phyloP scores from a whole-genome alignment of 2,329 filamentous ascomycete genomes.

The Karstenula rhodostoma region DNA sequence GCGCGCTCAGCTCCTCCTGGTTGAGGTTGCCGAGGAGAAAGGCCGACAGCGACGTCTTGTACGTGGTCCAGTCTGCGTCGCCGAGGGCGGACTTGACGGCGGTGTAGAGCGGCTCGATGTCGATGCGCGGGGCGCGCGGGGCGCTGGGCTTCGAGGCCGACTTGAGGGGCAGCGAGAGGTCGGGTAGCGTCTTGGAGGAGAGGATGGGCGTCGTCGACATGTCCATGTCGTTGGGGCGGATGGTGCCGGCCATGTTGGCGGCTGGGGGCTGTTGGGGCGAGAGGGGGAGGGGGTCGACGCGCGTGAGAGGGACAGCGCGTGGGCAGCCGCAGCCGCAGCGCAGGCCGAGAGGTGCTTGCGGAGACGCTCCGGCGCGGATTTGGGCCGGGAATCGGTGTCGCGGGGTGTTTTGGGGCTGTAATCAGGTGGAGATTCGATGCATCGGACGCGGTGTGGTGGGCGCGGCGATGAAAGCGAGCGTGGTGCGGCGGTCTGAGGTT shows the following conservation, averaged over 20 bases:
- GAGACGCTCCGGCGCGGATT: not conserved
- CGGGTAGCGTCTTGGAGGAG: slow-evolving; percentile 44
- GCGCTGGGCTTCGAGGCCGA: slow-evolving; percentile 61
- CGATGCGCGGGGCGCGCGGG: slow-evolving; percentile 65
- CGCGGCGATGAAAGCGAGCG: slow-evolving; percentile 33
- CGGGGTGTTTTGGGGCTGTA: slow-evolving; percentile 20
- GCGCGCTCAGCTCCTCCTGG: slow-evolving; percentile 66
- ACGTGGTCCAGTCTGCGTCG: slow-evolving; percentile 64
- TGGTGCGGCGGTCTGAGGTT: slow-evolving; percentile 32
- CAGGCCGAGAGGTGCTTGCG: slow-evolving; percentile 6
- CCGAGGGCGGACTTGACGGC: slow-evolving; percentile 67
- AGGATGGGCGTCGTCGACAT: slow-evolving; percentile 46
- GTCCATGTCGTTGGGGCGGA: slow-evolving; percentile 47
- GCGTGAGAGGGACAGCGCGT: slow-evolving; percentile 2
- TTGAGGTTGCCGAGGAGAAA: slow-evolving; percentile 69
- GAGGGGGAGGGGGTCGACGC: not conserved
- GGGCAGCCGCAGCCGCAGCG: slow-evolving; percentile 4
- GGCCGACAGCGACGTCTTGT: slow-evolving; percentile 65
- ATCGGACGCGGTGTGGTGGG: slow-evolving; percentile 25
- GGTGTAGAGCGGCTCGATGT: slow-evolving; percentile 69
- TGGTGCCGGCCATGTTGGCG: slow-evolving; percentile 48
- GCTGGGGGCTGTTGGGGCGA: slow-evolving; percentile 8
- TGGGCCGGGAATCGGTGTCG: slow-evolving; percentile 21
- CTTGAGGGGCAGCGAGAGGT: slow-evolving; percentile 36
- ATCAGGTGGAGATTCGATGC: slow-evolving; percentile 22